Percentiles rank a stretch among this genome's conserved stretches.
phyloP scores from a whole-genome alignment of 768 basidiomycete genomes.

The Cystofilobasidium capitatum region DNA sequence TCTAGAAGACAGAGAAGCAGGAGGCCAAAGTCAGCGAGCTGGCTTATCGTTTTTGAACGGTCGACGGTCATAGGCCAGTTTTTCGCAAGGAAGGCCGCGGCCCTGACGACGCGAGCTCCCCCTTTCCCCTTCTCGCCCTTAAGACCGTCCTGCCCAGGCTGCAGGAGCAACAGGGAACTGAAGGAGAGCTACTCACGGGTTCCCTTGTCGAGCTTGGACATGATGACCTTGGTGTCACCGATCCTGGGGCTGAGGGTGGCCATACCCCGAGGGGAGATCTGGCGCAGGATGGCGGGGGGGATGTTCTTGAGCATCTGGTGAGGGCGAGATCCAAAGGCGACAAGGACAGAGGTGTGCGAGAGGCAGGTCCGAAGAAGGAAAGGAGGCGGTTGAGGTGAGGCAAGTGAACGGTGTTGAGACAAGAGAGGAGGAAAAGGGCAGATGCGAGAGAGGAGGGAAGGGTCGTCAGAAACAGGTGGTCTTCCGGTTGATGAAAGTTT shows the following conservation, averaged over 20 bases:
- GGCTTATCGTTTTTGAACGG: too few species aligned
- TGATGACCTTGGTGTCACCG: slow-evolving; percentile 79
- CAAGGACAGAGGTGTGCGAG: background rate
- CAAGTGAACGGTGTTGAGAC: background rate
- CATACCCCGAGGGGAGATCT: slow-evolving; percentile 43
- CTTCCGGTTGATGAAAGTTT: too few species aligned
- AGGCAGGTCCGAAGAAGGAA: background rate
- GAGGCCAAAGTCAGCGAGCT: background rate
- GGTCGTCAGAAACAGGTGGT: background rate
- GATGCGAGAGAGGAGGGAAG: background rate
- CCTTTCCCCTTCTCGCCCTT: background rate
- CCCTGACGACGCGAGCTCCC: background rate
- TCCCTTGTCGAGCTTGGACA: slow-evolving; percentile 62
- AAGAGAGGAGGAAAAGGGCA: background rate
- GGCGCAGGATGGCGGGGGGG: slow-evolving; percentile 15
- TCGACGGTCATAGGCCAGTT: slow-evolving; percentile 7
- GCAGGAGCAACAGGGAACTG: background rate
- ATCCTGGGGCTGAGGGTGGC: slow-evolving; percentile 71
- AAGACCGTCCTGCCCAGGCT: background rate
- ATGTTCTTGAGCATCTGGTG: slow-evolving; percentile 22
- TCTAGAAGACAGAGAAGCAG: slow-evolving; percentile 29
- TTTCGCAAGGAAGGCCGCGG: background rate
- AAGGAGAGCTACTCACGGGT: slow-evolving; percentile 16
- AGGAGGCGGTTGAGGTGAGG: background rate
- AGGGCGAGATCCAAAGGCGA: background rate